Conservation (phyloP, 169 alveolate species). For the Eimeria sp. region DNA sequence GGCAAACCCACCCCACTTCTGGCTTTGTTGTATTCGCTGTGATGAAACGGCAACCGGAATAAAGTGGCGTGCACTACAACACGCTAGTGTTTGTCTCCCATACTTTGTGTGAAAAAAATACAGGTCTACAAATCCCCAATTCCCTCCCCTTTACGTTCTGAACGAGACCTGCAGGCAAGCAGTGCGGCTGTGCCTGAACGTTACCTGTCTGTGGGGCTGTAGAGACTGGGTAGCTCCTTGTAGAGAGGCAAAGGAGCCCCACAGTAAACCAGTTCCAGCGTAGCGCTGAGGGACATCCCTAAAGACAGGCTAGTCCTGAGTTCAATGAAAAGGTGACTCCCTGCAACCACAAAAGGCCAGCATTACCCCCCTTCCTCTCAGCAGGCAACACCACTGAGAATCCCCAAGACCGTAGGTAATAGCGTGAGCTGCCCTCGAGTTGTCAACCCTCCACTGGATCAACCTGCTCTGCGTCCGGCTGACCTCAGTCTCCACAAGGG, state of each 20-base stretch:
- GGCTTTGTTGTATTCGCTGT: not conserved
- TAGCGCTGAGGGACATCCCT: constrained; percentile 47
- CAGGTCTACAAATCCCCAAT: not conserved
- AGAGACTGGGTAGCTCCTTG: not conserved
- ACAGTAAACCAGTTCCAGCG: constrained; percentile 37
- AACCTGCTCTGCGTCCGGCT: not conserved
- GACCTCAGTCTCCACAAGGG: too few species aligned
- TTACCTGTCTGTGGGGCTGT: constrained; percentile 24
- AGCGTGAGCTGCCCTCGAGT: not conserved
- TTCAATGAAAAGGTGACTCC: constrained; percentile 24
- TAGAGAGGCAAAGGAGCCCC: constrained; percentile 51
- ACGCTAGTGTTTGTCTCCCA: too few species aligned
- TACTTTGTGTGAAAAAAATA: too few species aligned
- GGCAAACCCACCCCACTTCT: not conserved
- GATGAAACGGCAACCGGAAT: not conserved
- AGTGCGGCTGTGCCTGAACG: not conserved
- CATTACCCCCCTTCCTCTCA: not conserved
- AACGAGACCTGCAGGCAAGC: not conserved
- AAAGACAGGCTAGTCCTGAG: constrained; percentile 29
- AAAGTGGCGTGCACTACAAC: too few species aligned
- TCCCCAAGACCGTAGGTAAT: not conserved
- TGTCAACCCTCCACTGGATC: not conserved
- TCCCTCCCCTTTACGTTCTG: not conserved
- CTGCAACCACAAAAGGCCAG: not conserved
- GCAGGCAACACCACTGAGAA: not conserved